phyloP scores from a whole-genome alignment of 768 basidiomycete species.

The Tubosaeta sp. region DNA sequence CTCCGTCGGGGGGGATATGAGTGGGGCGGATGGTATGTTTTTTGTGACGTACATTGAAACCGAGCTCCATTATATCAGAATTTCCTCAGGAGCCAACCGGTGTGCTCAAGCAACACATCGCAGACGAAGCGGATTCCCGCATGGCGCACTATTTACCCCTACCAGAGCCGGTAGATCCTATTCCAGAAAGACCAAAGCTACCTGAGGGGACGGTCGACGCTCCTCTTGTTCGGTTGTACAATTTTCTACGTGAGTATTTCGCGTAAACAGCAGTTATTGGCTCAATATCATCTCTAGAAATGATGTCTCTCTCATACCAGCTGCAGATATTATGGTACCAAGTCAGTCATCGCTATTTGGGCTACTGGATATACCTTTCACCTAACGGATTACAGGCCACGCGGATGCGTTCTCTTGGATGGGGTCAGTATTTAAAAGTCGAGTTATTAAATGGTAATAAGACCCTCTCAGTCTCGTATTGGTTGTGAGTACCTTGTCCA shows the following conservation, averaged over 20 bases:
- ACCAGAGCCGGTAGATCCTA: slow-evolving; percentile 38
- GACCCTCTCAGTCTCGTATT: slow-evolving; percentile 73
- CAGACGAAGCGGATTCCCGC: slow-evolving; percentile 68
- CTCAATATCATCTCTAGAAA: slow-evolving; percentile 46
- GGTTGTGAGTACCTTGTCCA: slow-evolving; percentile 57
- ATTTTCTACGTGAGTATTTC: slow-evolving; percentile 73
- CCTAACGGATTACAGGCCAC: slow-evolving; percentile 42
- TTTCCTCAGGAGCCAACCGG: slow-evolving; percentile 69
- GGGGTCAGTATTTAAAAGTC: slow-evolving; percentile 72
- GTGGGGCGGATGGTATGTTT: slow-evolving; percentile 59
- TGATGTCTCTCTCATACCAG: slow-evolving; percentile 90
- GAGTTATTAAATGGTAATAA: slow-evolving; percentile 67
- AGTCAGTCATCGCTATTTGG: slow-evolving; percentile 24
- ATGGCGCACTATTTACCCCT: slow-evolving; percentile 59
- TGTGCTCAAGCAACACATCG: slow-evolving; percentile 59
- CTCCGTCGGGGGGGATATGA: slow-evolving; percentile 67
- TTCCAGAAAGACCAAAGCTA: slow-evolving; percentile 45
- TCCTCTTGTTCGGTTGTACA: slow-evolving; percentile 80
- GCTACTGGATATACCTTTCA: not conserved
- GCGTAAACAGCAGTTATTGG: not conserved
- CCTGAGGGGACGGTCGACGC: slow-evolving; percentile 67
- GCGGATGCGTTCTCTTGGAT: slow-evolving; percentile 80
- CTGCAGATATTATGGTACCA: slow-evolving; percentile 86
- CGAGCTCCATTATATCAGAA: slow-evolving; percentile 37
- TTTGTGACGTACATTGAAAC: not conserved